These are phyloP conservation scores for Chaetomidium leptoderma DNA, from an alignment of 495 filamentous ascomycete genomes.

Conservation along the genomic window DNA sequence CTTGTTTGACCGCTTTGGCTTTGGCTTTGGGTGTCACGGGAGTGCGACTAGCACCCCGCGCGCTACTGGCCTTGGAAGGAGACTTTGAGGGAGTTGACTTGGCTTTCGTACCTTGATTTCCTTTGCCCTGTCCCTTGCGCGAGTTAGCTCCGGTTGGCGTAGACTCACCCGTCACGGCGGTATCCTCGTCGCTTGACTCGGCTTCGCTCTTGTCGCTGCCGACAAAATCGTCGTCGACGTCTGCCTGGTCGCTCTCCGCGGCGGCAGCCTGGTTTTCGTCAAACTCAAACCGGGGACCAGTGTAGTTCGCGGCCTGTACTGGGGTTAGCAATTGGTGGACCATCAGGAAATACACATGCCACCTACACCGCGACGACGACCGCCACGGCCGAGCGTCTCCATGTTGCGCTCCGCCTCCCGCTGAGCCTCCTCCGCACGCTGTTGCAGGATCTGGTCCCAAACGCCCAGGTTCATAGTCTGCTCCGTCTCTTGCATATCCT, in stretches of 20 bases:
- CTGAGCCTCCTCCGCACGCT: conserved; percentile 72
- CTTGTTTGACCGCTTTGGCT: neutral
- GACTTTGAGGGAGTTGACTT: conserved; percentile 12
- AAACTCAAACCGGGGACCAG: conserved; percentile 26
- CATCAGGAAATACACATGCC: neutral
- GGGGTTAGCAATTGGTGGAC: conserved; percentile 24
- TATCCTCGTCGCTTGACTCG: conserved; percentile 25
- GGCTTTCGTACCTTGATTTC: conserved; percentile 17
- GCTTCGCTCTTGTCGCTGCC: conserved; percentile 31
- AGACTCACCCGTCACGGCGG: conserved; percentile 18
- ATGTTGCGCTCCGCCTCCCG: conserved; percentile 59
- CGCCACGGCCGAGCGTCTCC: conserved; percentile 77
- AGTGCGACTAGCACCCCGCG: conserved; percentile 11
- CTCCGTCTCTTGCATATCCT: conserved; percentile 53
- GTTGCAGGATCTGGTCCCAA: conserved; percentile 82
- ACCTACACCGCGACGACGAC: conserved; percentile 56
- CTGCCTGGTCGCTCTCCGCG: conserved; percentile 28
- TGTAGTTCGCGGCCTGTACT: conserved; percentile 26
- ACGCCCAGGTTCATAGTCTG: conserved; percentile 56
- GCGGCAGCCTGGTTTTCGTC: conserved; percentile 24
- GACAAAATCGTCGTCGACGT: conserved; percentile 33
- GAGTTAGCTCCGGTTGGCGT: conserved; percentile 11
- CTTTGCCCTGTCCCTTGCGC: conserved; percentile 13
- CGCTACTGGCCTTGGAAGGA: neutral
- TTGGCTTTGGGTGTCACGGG: conserved; percentile 1